phyloP scores from a whole-genome alignment of 1,284 basidiomycete genomes.

The Gomphus sp. region DNA sequence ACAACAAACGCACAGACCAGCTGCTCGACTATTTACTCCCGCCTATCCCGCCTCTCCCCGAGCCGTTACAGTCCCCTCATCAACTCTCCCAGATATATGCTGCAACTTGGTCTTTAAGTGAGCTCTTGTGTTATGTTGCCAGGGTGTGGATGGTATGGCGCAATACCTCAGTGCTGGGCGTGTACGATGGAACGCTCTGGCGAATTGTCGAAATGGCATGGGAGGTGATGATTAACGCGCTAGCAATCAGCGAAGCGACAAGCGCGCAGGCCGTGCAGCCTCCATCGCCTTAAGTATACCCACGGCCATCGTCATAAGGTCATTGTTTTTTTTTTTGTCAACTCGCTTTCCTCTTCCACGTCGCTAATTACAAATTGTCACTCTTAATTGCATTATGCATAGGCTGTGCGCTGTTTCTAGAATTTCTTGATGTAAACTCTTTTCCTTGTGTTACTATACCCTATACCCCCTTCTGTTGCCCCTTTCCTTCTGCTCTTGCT shows the following conservation, averaged over 20 bases:
- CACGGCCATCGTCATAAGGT: neutral
- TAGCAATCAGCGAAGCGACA: slow-evolving; percentile 27
- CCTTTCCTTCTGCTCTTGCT: too few relatives aligned
- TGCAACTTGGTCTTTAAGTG: slow-evolving; percentile 14
- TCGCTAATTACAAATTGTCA: too few relatives aligned
- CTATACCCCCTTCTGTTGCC: too few relatives aligned
- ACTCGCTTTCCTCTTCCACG: too few relatives aligned
- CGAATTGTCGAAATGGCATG: slow-evolving; percentile 48
- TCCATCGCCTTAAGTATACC: neutral
- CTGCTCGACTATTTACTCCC: slow-evolving; percentile 34
- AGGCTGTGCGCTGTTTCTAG: too few relatives aligned
- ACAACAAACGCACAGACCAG: slow-evolving; percentile 32
- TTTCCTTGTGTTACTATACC: too few relatives aligned
- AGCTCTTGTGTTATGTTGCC: neutral
- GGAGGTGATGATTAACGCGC: slow-evolving; percentile 43
- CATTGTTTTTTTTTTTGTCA: neutral
- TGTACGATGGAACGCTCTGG: slow-evolving; percentile 51
- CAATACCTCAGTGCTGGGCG: slow-evolving; percentile 55
- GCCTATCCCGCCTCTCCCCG: neutral
- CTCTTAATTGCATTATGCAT: too few relatives aligned
- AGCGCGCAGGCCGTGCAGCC: neutral
- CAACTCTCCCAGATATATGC: slow-evolving; percentile 12
- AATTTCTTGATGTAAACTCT: too few relatives aligned
- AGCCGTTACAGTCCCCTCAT: slow-evolving; percentile 11
- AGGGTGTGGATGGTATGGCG: slow-evolving; percentile 46